These are phyloP conservation scores for Chamaecyparis obtusa DNA, from an alignment of 75 land plant species.

Conservation along the genomic window DNA sequence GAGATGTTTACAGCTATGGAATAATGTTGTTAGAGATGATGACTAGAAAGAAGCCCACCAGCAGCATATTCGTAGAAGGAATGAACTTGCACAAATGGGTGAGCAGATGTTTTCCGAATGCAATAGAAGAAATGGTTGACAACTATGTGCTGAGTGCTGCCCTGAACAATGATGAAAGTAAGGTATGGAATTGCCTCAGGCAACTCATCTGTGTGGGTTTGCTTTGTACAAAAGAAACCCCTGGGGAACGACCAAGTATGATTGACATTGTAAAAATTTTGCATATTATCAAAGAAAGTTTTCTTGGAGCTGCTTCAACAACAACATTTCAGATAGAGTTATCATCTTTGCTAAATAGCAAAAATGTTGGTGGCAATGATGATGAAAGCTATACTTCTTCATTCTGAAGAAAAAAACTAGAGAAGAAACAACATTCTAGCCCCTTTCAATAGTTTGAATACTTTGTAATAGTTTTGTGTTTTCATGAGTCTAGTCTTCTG, in stretches of 20 bases:
- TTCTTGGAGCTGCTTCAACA: not conserved
- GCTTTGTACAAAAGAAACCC: not conserved
- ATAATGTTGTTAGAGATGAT: not conserved
- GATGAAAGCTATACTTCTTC: not conserved
- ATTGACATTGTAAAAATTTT: not conserved
- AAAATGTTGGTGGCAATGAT: not conserved
- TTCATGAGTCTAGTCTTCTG: too few species aligned
- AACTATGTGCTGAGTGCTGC: not conserved
- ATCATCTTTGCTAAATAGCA: not conserved
- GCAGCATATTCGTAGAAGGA: not conserved
- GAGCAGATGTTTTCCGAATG: not conserved
- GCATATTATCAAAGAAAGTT: not conserved
- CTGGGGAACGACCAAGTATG: not conserved
- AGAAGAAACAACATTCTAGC: too few species aligned
- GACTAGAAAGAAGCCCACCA: not conserved
- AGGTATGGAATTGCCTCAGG: not conserved
- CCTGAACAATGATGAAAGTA: not conserved
- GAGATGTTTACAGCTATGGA: slow-evolving; percentile 4
- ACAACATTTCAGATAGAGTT: not conserved
- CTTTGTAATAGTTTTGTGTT: too few species aligned
- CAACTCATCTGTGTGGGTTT: not conserved
- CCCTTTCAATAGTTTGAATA: too few species aligned
- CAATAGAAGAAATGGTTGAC: not conserved
- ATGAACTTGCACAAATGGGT: not conserved
- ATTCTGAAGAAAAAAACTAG: not conserved